Evolutionary conservation across 164 flowering plant species (phyloP).

Genomic region (Stephania japonica): DNA sequence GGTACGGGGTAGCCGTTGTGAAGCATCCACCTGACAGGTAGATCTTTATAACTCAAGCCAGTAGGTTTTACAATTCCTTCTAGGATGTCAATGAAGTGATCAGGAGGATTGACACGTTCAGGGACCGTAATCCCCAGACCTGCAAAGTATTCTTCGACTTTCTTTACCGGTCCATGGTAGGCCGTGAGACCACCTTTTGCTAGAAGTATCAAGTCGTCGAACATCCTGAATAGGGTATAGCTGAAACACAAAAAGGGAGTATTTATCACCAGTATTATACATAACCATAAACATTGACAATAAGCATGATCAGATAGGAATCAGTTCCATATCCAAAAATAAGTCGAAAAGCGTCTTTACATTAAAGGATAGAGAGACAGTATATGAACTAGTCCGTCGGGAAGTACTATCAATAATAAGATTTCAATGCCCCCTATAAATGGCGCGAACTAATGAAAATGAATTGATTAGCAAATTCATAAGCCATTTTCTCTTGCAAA

Average conservation of each 20-base stretch:
- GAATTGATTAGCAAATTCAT: not conserved
- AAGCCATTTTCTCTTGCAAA: not conserved
- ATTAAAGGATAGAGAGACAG: too few species aligned
- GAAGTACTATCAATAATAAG: not conserved
- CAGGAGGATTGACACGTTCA: constrained; percentile 95
- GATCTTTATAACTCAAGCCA: constrained; percentile 50
- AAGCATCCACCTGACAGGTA: constrained; percentile 96
- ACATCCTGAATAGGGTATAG: constrained; percentile 87
- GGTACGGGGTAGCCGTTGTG: constrained; percentile 89
- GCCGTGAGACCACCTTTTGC: constrained; percentile 94
- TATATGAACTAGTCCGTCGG: too few species aligned
- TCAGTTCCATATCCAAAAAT: too few species aligned
- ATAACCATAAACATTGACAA: too few species aligned
- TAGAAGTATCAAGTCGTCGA: constrained; percentile 93
- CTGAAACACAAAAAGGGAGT: constrained; percentile 38
- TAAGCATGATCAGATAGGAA: too few species aligned
- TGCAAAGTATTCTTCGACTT: constrained; percentile 90
- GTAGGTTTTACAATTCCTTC: constrained; percentile 83
- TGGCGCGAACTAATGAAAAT: constrained; percentile 4
- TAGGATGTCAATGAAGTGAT: constrained; percentile 82
- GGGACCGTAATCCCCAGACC: constrained; percentile 79
- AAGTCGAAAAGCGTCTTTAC: too few species aligned
- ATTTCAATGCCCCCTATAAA: too few species aligned
- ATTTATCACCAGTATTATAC: too few species aligned
- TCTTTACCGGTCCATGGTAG: constrained; percentile 88